Percentiles rank a stretch among this genome's conserved stretches.
Conservation (phyloP, 129 eudicot genomes). For the Centrapalus pauciflorus region DNA sequence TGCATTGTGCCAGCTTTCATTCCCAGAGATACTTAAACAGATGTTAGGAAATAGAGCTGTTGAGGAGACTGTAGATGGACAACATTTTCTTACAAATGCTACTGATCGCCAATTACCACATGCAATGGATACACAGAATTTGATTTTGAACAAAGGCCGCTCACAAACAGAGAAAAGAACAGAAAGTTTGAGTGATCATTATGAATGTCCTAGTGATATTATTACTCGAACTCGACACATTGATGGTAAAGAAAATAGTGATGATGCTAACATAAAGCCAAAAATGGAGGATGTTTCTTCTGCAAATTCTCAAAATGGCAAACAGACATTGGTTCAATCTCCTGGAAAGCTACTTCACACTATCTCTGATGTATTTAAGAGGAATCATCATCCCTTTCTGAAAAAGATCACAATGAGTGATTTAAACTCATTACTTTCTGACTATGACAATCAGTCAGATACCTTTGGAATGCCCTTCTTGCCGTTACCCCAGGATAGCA, state of each 20-base stretch:
- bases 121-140: neutral
- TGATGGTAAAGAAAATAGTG: conserved; percentile 14
- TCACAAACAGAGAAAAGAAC: conserved; percentile 15
- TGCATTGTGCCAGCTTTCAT: conserved; percentile 74
- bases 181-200: conserved; percentile 29
- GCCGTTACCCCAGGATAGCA: conserved; percentile 72
- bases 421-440: conserved; percentile 64
- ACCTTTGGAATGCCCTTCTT: conserved; percentile 86
- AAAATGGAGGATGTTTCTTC: conserved; percentile 33
- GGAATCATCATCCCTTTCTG: conserved; percentile 67
- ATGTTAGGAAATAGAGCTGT: conserved; percentile 57
- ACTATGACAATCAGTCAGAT: conserved; percentile 85
- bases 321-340: conserved; percentile 33
- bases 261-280: no score
- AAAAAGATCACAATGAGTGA: conserved; percentile 66
- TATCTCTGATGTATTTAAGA: conserved; percentile 59
- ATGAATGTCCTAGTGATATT: conserved; percentile 55
- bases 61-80: conserved; percentile 25
- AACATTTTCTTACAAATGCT: conserved; percentile 13
- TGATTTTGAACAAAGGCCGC: conserved; percentile 3
- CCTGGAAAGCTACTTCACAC: conserved; percentile 60
- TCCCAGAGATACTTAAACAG: conserved; percentile 84
- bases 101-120: conserved; percentile 14
- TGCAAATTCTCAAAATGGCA: conserved; percentile 32
- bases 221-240: no score